Evolutionary conservation across 192 early-diverging fungal species (phyloP), one percentile per base, ranked within the genome.

Genomic region (Geranomyces variabilis): DNA sequence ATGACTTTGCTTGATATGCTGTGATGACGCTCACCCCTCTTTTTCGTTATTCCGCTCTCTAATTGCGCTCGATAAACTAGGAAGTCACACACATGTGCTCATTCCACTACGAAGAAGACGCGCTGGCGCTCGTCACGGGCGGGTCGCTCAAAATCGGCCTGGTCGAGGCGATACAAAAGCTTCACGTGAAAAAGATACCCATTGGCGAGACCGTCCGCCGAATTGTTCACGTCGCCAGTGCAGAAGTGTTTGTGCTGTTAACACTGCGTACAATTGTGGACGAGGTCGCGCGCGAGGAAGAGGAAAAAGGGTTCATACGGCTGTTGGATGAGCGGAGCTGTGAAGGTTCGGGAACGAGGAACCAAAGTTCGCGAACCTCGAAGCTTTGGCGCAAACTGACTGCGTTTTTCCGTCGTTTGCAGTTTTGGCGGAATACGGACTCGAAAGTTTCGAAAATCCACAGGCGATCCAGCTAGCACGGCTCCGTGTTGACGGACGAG

Each of bases 91-190:
- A 86, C 58, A 85, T 90, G 26, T 85, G 87, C 9, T 76, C 90
- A 0, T 90, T 96, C 66, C 82, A 77, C 46, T 87, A 82, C 34
- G 68, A 69, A 0, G 83, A 83, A 33, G 81, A 86, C 0, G 82
- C 86, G 0, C 63, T 94, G 19, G 89, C 90, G 1, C 75, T 96
- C 43, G 89, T 86, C n/a, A 84, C 86, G 44, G 78, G 80, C 21
- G 80, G 71, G 14, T 68, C 78, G 0, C 79, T 97, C 13, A 81
- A 82, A 46, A 79, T 99, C 68, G 95, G 92, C 0, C 81, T 68
- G 1, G 88, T 95, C 2, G 93, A 99, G 62, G 80, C 87, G 6
- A 90, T 92, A 41, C 92, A 94, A 75, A 91, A 90, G 53, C 82
- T 99, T 22, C 96, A 99, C 68, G 81, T 94, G 49, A 84, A 84